Percentiles rank a stretch among this genome's conserved stretches.
These are phyloP conservation scores for Bryoglossum gracile DNA, from an alignment of 495 filamentous ascomycete species.

Conservation along the genomic window DNA sequence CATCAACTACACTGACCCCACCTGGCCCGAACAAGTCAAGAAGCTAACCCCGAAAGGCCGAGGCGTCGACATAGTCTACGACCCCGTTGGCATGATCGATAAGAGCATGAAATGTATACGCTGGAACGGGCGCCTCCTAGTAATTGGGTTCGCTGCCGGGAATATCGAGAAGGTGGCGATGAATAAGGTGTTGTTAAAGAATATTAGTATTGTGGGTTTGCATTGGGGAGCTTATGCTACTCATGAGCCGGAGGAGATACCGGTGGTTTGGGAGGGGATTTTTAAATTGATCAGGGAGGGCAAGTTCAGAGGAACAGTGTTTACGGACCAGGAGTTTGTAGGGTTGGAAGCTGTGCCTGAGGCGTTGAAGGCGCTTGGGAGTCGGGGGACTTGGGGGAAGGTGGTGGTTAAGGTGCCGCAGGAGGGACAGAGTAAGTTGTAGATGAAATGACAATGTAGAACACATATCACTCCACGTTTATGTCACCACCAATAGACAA, in stretches of 20 bases:
- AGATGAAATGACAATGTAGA: constrained; percentile 6
- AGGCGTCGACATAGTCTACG: constrained; percentile 86
- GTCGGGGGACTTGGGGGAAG: constrained; percentile 89
- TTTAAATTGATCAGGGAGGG: constrained; percentile 67
- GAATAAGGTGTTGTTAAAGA: constrained; percentile 90
- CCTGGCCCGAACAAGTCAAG: constrained; percentile 76
- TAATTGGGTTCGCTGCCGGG: constrained; percentile 88
- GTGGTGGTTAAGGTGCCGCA: constrained; percentile 87
- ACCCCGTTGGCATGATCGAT: constrained; percentile 83
- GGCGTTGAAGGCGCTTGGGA: constrained; percentile 70
- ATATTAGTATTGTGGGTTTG: constrained; percentile 81
- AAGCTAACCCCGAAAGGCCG: constrained; percentile 60
- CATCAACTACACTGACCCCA: constrained; percentile 61
- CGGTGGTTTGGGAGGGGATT: constrained; percentile 72
- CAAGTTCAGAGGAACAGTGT: constrained; percentile 76
- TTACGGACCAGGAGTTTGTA: constrained; percentile 71
- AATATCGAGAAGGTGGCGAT: constrained; percentile 84
- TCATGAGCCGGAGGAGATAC: constrained; percentile 63
- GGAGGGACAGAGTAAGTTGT: constrained; percentile 47
- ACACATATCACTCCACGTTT: neutral
- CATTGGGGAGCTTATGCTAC: constrained; percentile 84
- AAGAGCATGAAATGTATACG: constrained; percentile 76
- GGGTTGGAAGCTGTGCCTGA: constrained; percentile 73
- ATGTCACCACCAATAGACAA: too few species aligned
- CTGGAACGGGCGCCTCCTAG: constrained; percentile 82